Base-by-base conservation (phyloP, 2,329 filamentous ascomycete genomes). In the Fusarium sp. region DNA sequence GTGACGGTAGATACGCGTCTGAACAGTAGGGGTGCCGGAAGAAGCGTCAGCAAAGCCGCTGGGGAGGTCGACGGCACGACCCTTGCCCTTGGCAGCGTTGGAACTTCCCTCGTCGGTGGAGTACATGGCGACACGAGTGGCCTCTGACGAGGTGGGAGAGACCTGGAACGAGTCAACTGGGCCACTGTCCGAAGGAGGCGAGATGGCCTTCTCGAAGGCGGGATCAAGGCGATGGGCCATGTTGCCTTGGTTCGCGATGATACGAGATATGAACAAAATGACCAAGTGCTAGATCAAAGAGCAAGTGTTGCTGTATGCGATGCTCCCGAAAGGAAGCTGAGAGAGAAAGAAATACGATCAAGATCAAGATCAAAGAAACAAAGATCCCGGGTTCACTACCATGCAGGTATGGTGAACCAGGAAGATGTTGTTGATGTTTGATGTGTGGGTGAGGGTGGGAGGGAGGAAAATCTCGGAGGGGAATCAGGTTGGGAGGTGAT, bases 51-150 rank as follows among this genome's bases (percentile, higher is more conserved):
- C 78, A 43, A 85, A 75, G 10, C 80, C 76, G 32, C 83, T 82
- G 17, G 33, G 45, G 12, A 47, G 40, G 10, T 52, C 27, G 47
- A 30, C 10, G 17, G 27, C 47, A 20, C 27, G 54, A 11, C 32
- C 54, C 12, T 56, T 56, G 32, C 27, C 52, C 52, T 32, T 35
- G 32, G 43, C 15, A 33, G 22, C 12, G 73, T 86, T 87, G 40
- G 83, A 81, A 15, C 86, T 86, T 61, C 81, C 66, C 45, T 90
- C 89, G 17, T 90, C 88, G 0, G 91, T 90, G 5, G 91, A 93
- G 78, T 93, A 92, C 7, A 88, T 83, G 6, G 91, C 91, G 47
- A 92, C 74, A 59, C 87, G 88, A 9, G 91, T 92, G 68, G 92
- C 90, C 15, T 32, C 17, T 11, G 47, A 52, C 17, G 47, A 52